Conservation (phyloP, 345 rosid genomes). For the Gossypium arboreum region DNA sequence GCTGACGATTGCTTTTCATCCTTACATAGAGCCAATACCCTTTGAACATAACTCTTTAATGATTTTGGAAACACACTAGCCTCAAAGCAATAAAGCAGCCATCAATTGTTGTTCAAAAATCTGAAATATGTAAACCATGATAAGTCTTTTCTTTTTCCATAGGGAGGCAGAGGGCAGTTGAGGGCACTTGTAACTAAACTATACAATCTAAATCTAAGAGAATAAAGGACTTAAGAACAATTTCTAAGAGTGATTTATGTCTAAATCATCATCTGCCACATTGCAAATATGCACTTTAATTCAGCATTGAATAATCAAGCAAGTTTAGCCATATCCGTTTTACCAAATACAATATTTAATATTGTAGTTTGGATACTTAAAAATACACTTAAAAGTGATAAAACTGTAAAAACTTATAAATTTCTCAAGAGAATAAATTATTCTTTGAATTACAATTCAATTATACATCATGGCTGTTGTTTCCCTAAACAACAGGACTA, state of each 20-base stretch:
- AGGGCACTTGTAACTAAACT: not conserved
- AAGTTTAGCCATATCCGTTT: not conserved
- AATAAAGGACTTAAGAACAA: not conserved
- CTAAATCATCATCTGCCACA: not conserved
- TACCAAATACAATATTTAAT: too few relatives aligned
- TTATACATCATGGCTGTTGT: too few relatives aligned
- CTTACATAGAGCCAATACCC: slow-evolving; percentile 76
- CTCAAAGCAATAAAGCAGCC: slow-evolving; percentile 41
- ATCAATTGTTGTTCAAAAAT: not conserved
- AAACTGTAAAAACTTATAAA: too few relatives aligned
- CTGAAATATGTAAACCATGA: not conserved
- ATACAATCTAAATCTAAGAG: not conserved
- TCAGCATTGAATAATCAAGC: not conserved
- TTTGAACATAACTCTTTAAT: slow-evolving; percentile 78
- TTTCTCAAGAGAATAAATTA: too few relatives aligned
- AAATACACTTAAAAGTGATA: too few relatives aligned
- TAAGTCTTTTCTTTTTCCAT: not conserved
- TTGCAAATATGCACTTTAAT: not conserved
- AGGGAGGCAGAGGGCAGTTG: too few relatives aligned
- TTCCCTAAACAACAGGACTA: too few relatives aligned
- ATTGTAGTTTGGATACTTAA: too few relatives aligned
- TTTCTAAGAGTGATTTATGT: not conserved
- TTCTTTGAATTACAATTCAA: too few relatives aligned
- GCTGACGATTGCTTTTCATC: slow-evolving; percentile 66
- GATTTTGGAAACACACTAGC: slow-evolving; percentile 72